Conservation (phyloP, 345 rosid species). For the Arabidopsis thaliana region DNA sequence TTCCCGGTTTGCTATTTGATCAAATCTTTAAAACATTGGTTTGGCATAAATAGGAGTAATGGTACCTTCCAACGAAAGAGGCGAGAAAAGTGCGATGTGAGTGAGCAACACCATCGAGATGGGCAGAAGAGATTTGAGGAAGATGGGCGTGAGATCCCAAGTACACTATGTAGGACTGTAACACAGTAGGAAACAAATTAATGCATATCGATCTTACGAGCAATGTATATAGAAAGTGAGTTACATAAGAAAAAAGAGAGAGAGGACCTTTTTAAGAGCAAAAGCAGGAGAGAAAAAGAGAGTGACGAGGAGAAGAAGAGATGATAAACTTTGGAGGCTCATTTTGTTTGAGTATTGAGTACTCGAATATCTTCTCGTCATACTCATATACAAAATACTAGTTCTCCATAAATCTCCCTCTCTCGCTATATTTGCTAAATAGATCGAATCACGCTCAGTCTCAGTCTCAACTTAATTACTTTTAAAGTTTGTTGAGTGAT, state of each 20-base stretch:
- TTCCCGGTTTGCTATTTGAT: not conserved
- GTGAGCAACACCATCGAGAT: conserved; percentile 45
- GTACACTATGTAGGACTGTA: conserved; percentile 68
- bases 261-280: conserved; percentile 55
- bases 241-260: not conserved
- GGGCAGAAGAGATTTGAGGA: conserved; percentile 42
- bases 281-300: conserved; percentile 44
- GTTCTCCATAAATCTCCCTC: conserved; percentile 17
- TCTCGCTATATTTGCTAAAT: conserved; percentile 34
- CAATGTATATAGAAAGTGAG: not conserved
- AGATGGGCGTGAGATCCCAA: conserved; percentile 73
- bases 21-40: not conserved
- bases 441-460: conserved; percentile 28
- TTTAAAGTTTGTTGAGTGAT: conserved; percentile 25
- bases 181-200: not conserved
- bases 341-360: conserved; percentile 19
- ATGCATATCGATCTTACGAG: conserved; percentile 2
- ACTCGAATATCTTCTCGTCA: not conserved
- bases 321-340: conserved; percentile 30
- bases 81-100: conserved; percentile 62
- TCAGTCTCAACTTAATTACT: conserved; percentile 10
- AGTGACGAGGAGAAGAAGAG: conserved; percentile 35
- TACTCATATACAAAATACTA: conserved; percentile 13
- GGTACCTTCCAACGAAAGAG: conserved; percentile 60
- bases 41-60: no score